Base-by-base conservation (phyloP, 2,329 filamentous ascomycete species). In the Hypoxylon sp. region DNA sequence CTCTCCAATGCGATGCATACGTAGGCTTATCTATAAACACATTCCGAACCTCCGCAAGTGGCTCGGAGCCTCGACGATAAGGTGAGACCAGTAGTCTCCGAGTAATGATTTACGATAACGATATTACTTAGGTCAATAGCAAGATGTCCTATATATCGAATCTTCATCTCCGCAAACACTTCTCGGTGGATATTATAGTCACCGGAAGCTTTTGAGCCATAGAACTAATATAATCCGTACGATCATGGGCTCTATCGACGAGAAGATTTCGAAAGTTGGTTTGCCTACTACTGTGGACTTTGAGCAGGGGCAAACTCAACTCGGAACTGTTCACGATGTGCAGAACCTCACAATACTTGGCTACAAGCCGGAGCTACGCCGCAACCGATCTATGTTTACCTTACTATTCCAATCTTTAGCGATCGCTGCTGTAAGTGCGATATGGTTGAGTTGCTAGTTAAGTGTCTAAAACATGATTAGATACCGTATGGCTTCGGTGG, bases 401-500 rank as follows among this genome's bases (percentile, higher is more conserved):
- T 79, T 91, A 0, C 80, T 90, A 11, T 90, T 90, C 75, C 87
- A 90, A 76, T 85, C 85, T 0, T 79, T 90, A 6, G 87, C 87
- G 22, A 89, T 90, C 31, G 87, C 87, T 31, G 87, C 87, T 19
- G 79, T 81, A 69, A 65, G 76, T 66, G 2, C 11, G 11, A 59
- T 50, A 31, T 48, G n/a, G 5, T 33, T 46, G 1, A 5, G 10
- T 39, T 17, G 5, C n/a, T 17, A n/a, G 35, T 17, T 6, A 57
- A 10, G 39, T 44, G n/a, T 60, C 46, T 60, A 39, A 39, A 10
- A 9, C 19, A 1, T 52, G 31, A 1, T 3, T 60, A 81, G 80
- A 86, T 89, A 51, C 87, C 86, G 4, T 89, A 84, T 67, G 87
- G 86, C 5, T 80, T 81, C 46, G 80, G 79, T 17, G 76, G 76